A percentile compares a stretch with the other conserved stretches of the same genome.
phyloP scores from a whole-genome alignment of 768 basidiomycete species.

The Tricholoma matsutake region DNA sequence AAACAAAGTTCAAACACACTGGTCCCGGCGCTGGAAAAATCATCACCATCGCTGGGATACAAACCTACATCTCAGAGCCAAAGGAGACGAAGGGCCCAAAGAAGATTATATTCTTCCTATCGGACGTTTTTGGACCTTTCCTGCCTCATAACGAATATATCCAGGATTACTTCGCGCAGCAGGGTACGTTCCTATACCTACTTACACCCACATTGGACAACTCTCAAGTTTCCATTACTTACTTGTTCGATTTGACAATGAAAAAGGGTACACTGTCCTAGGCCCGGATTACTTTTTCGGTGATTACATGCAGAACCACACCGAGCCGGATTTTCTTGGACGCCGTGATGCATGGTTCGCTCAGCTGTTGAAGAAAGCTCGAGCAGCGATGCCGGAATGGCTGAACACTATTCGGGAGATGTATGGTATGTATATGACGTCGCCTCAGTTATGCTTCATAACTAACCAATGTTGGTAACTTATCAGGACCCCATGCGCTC shows the following conservation, averaged over 20 bases:
- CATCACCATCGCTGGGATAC: conserved; percentile 38
- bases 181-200: conserved; percentile 39
- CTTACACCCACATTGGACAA: too few relatives aligned
- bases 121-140: conserved; percentile 60
- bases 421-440: conserved; percentile 41
- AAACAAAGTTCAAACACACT: conserved; percentile 43
- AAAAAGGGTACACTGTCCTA: conserved; percentile 53
- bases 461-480: not conserved
- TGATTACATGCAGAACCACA: conserved; percentile 43
- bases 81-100: conserved; percentile 20
- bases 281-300: conserved; percentile 67
- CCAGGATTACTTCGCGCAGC: conserved; percentile 61
- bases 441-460: too few relatives aligned
- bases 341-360: conserved; percentile 38
- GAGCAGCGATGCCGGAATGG: conserved; percentile 46
- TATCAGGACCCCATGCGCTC: conserved; percentile 27
- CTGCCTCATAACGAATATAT: conserved; percentile 42
- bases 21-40: conserved; percentile 45
- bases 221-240: too few relatives aligned
- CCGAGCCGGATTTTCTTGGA: conserved; percentile 33
- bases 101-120: conserved; percentile 53
- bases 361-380: conserved; percentile 33
- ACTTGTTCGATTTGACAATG: too few relatives aligned
- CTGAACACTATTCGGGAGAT: conserved; percentile 44
- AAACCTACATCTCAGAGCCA: conserved; percentile 56